Evolutionary conservation across 2,329 filamentous ascomycete species (phyloP).

Genomic region (Botrytis hyacinthi): DNA sequence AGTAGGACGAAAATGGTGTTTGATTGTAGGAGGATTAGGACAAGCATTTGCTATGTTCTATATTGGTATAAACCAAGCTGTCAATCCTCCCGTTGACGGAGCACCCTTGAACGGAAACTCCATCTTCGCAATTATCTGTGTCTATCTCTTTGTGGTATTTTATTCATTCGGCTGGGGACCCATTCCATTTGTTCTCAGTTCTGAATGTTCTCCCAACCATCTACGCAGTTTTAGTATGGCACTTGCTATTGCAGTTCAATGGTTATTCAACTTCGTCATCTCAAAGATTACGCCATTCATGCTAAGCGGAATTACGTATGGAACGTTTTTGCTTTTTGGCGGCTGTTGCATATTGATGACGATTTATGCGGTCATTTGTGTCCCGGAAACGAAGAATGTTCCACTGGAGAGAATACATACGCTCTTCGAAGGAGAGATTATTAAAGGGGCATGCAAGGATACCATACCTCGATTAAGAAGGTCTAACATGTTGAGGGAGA

Average conservation of each 20-base stretch:
- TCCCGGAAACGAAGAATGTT: conserved; percentile 67
- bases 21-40: conserved; percentile 55
- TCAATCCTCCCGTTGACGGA: conserved; percentile 47
- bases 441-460: conserved; percentile 11
- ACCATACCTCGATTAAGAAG: conserved; percentile 14
- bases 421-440: conserved; percentile 26
- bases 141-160: conserved; percentile 67
- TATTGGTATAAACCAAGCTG: conserved; percentile 56
- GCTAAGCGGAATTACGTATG: conserved; percentile 31
- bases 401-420: conserved; percentile 57
- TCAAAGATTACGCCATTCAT: conserved; percentile 42
- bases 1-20: conserved; percentile 56
- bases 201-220: conserved; percentile 60
- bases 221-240: conserved; percentile 53
- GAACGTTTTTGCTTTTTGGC: conserved; percentile 33
- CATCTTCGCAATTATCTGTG: conserved; percentile 65
- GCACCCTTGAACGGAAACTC: conserved; percentile 28
- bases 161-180: conserved; percentile 69
- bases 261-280: conserved; percentile 72
- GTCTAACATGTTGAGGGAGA: conserved; percentile 7
- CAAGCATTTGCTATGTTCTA: conserved; percentile 63
- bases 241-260: conserved; percentile 64
- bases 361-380: conserved; percentile 30
- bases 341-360: conserved; percentile 20
- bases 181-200: conserved; percentile 68